Conservation (phyloP, 2,329 filamentous ascomycete species). For the Coniosporium tulheliwenetii region DNA sequence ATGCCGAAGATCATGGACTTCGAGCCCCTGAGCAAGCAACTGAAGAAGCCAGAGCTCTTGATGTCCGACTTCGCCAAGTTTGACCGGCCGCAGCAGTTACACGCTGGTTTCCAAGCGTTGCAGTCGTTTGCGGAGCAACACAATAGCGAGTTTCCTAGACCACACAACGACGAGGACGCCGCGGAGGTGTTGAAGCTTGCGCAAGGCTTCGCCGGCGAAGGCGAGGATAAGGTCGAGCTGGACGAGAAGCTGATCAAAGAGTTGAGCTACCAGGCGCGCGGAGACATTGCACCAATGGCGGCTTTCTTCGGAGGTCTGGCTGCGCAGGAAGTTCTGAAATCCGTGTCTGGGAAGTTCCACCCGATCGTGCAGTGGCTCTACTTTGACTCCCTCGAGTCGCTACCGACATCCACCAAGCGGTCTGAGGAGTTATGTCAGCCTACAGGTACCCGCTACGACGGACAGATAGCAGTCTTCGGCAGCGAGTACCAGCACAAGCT, state of each 20-base stretch:
- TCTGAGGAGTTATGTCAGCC: slow-evolving; percentile 83
- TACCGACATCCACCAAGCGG: slow-evolving; percentile 59
- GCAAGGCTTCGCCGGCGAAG: slow-evolving; percentile 50
- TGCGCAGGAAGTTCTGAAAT: slow-evolving; percentile 91
- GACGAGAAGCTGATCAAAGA: slow-evolving; percentile 89
- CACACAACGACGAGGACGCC: slow-evolving; percentile 76
- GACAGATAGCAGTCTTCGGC: slow-evolving; percentile 92
- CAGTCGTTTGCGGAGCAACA: slow-evolving; percentile 70
- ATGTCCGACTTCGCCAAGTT: slow-evolving; percentile 97
- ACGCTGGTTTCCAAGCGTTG: slow-evolving; percentile 82
- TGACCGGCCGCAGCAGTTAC: slow-evolving; percentile 81
- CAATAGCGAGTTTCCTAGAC: slow-evolving; percentile 55
- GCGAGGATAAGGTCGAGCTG: slow-evolving; percentile 61
- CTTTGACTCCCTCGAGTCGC: slow-evolving; percentile 92
- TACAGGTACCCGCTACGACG: slow-evolving; percentile 75
- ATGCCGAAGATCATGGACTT: slow-evolving; percentile 93
- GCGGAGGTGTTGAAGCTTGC: slow-evolving; percentile 60
- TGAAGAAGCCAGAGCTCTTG: slow-evolving; percentile 78
- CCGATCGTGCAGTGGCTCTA: slow-evolving; percentile 95
- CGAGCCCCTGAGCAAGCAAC: slow-evolving; percentile 58
- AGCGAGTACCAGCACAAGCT: slow-evolving; percentile 90
- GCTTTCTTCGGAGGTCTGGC: slow-evolving; percentile 89
- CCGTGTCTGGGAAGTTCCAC: slow-evolving; percentile 93
- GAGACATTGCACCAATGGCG: slow-evolving; percentile 82
- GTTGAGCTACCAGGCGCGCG: slow-evolving; percentile 83